Conservation (phyloP, 2,329 filamentous ascomycete genomes). For the Pseudocercospora eumusae region DNA sequence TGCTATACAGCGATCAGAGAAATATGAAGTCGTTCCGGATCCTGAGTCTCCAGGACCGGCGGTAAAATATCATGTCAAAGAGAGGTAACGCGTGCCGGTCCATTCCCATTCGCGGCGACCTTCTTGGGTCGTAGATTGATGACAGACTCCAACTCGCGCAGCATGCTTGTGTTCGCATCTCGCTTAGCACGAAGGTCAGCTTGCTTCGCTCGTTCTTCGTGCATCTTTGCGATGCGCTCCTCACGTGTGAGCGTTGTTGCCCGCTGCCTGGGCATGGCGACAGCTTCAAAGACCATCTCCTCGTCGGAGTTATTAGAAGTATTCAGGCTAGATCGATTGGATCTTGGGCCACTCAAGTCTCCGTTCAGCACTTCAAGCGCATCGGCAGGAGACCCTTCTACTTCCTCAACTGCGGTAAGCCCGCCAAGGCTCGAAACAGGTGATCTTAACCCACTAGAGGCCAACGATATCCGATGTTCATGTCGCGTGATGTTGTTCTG, state of each 20-base stretch:
- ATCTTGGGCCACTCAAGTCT: slow-evolving; percentile 50
- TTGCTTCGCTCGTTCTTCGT: slow-evolving; percentile 78
- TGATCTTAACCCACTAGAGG: slow-evolving; percentile 49
- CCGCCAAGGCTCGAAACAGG: slow-evolving; percentile 63
- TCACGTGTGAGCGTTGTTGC: slow-evolving; percentile 73
- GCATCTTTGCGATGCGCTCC: slow-evolving; percentile 83
- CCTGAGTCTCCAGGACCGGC: background rate
- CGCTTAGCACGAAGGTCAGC: slow-evolving; percentile 70
- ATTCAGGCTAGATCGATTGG: slow-evolving; percentile 52
- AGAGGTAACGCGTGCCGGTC: slow-evolving; percentile 17
- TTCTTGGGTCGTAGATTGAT: slow-evolving; percentile 52
- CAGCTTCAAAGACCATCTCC: slow-evolving; percentile 85
- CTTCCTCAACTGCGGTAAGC: slow-evolving; percentile 57
- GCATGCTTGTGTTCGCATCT: slow-evolving; percentile 84
- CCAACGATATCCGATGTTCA: slow-evolving; percentile 60
- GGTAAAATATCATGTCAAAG: slow-evolving; percentile 12
- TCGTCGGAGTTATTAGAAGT: slow-evolving; percentile 52
- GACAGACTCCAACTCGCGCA: slow-evolving; percentile 88
- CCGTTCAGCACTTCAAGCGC: slow-evolving; percentile 79
- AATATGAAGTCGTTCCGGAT: background rate
- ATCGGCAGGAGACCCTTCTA: slow-evolving; percentile 59
- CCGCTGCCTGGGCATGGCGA: slow-evolving; percentile 66
- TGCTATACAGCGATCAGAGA: slow-evolving; percentile 1
- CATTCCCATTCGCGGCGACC: slow-evolving; percentile 14
- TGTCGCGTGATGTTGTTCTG: slow-evolving; percentile 80